Conservation (phyloP, 768 basidiomycete species). For the Pholiota conissans region DNA sequence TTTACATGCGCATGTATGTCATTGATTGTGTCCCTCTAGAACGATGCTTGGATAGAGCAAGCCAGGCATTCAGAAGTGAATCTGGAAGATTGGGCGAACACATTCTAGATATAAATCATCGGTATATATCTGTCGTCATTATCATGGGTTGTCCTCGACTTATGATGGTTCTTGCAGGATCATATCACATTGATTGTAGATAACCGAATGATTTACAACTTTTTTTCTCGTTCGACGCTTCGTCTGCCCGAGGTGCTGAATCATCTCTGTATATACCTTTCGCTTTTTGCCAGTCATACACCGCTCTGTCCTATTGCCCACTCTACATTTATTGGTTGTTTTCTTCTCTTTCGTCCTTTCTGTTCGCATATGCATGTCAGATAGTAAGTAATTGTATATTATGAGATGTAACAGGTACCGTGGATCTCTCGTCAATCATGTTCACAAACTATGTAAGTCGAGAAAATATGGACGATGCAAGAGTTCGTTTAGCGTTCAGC, state of each 20-base stretch:
- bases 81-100: constrained; percentile 79
- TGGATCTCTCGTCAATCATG: not conserved
- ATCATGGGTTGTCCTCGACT: not conserved
- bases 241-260: not conserved
- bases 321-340: constrained; percentile 2
- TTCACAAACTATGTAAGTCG: not conserved
- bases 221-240: not conserved
- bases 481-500: no score
- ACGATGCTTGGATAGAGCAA: constrained; percentile 72
- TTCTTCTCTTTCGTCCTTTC: constrained; percentile 7
- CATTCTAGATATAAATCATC: constrained; percentile 43
- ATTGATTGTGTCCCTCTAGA: constrained; percentile 37
- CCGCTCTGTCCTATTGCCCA: not conserved
- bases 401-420: constrained; percentile 8
- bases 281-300: not conserved
- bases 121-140: not conserved
- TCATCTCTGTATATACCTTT: constrained; percentile 3
- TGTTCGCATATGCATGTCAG: constrained; percentile 12
- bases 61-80: constrained; percentile 63
- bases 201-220: constrained; percentile 1
- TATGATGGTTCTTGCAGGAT: not conserved
- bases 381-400: constrained; percentile 15
- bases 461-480: no score
- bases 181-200: constrained; percentile 1
- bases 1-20: not conserved